Evolutionary conservation across 2,329 filamentous ascomycete species (phyloP).

Genomic region (Akanthomyces dipterigenus): DNA sequence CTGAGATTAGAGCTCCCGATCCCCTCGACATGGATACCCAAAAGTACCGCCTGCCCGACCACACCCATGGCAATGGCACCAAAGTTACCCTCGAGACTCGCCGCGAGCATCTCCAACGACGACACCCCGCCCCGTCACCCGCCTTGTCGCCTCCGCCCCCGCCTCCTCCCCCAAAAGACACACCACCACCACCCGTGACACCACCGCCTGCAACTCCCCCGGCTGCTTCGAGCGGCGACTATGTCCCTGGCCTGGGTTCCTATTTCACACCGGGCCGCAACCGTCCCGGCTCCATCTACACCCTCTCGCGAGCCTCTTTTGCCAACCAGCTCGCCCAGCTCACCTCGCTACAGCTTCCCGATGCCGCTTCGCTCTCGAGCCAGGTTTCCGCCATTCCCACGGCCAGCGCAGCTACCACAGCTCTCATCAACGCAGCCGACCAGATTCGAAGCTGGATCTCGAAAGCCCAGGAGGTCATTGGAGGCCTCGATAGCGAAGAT

Average conservation of each 20-base stretch:
- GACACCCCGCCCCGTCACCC: slow-evolving; percentile 32
- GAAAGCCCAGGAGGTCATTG: slow-evolving; percentile 84
- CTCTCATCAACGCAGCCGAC: slow-evolving; percentile 78
- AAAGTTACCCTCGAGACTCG: slow-evolving; percentile 53
- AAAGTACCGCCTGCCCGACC: slow-evolving; percentile 68
- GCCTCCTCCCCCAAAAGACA: slow-evolving; percentile 32
- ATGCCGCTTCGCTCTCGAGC: slow-evolving; percentile 74
- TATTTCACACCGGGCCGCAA: slow-evolving; percentile 64
- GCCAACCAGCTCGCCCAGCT: slow-evolving; percentile 88
- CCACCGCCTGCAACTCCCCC: slow-evolving; percentile 12
- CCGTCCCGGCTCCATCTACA: slow-evolving; percentile 83
- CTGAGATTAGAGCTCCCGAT: slow-evolving; percentile 44
- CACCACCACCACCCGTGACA: slow-evolving; percentile 30
- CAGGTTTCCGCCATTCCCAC: slow-evolving; percentile 81
- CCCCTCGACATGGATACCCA: slow-evolving; percentile 61
- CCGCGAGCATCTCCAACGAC: slow-evolving; percentile 50
- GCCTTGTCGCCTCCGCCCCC: slow-evolving; percentile 28
- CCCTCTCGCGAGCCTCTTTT: slow-evolving; percentile 85
- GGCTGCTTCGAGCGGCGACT: slow-evolving; percentile 28
- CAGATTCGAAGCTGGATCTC: slow-evolving; percentile 92
- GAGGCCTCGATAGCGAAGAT: slow-evolving; percentile 86
- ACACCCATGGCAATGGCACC: slow-evolving; percentile 60
- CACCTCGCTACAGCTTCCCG: slow-evolving; percentile 81
- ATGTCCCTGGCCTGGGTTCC: slow-evolving; percentile 44
- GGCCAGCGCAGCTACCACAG: slow-evolving; percentile 74